Percentiles rank a stretch among this genome's conserved stretches.
phyloP scores from a whole-genome alignment of 108 stramenopile species.

The Fistulifera solaris region DNA sequence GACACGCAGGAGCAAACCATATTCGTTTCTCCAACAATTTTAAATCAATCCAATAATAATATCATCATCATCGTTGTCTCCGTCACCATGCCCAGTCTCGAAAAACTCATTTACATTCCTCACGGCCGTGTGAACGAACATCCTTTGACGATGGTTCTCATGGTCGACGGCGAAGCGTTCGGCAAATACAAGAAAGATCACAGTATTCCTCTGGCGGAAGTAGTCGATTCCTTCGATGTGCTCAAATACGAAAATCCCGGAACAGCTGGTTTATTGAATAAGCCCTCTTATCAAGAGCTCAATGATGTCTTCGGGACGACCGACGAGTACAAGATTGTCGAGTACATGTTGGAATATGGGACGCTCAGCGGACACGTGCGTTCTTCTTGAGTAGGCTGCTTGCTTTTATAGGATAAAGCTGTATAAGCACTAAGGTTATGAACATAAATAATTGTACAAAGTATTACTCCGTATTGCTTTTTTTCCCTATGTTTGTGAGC shows the following conservation, averaged over 20 bases:
- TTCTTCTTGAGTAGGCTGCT: not conserved
- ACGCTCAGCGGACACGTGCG: not conserved
- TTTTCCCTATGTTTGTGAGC: no score
- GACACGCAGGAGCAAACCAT: no score
- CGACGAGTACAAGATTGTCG: conserved; percentile 3
- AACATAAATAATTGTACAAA: no score
- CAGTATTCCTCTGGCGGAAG: conserved; percentile 10
- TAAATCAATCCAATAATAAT: no score
- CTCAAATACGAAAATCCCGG: conserved; percentile 12
- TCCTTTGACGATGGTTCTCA: conserved; percentile 10
- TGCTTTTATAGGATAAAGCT: no score
- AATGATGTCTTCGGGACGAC: conserved; percentile 12
- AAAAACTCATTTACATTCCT: conserved; percentile 53
- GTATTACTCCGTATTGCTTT: no score
- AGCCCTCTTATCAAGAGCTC: conserved; percentile 7
- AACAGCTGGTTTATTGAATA: conserved; percentile 2
- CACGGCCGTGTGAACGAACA: conserved; percentile 6
- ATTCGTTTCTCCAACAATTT: no score
- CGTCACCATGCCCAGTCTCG: conserved; percentile 99
- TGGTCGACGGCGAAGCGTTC: conserved; percentile 10
- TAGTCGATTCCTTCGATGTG: conserved; percentile 10
- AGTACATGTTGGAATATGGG: conserved; percentile 13
- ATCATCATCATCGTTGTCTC: conserved; percentile 98
- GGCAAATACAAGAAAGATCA: conserved; percentile 8
- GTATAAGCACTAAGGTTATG: no score